Percentiles rank a stretch among this genome's conserved stretches.
Evolutionary conservation across 1,139 yeast genomes (phyloP).

Genomic region (Scheffersomyces cryptocercus): DNA sequence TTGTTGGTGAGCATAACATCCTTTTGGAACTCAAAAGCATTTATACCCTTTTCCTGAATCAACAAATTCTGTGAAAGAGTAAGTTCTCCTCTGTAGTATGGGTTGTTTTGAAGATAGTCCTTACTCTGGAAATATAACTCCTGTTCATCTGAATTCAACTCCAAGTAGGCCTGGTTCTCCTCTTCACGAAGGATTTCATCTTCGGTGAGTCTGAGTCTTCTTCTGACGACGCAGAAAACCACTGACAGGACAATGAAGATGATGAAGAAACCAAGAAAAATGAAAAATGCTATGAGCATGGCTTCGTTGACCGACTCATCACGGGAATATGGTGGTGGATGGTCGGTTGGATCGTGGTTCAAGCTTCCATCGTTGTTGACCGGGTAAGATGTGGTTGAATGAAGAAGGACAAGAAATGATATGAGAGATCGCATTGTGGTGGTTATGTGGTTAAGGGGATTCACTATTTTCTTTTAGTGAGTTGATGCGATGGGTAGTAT

Average conservation of each 20-base stretch:
- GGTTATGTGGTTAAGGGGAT: too few species aligned
- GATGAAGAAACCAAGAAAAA: slow-evolving; percentile 4
- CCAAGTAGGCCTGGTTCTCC: slow-evolving; percentile 60
- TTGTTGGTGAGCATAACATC: slow-evolving; percentile 62
- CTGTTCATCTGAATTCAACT: slow-evolving; percentile 69
- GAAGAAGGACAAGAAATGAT: too few species aligned
- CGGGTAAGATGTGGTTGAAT: background rate
- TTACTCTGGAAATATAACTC: slow-evolving; percentile 77
- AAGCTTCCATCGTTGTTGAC: background rate
- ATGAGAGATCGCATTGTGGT: too few species aligned
- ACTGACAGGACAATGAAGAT: slow-evolving; percentile 3
- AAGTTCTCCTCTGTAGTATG: slow-evolving; percentile 49
- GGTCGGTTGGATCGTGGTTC: background rate
- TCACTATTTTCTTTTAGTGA: too few species aligned
- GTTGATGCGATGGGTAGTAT: too few species aligned
- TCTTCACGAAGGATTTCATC: slow-evolving; percentile 64
- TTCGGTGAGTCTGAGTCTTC: slow-evolving; percentile 31
- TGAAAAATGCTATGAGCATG: slow-evolving; percentile 3
- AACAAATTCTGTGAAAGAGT: slow-evolving; percentile 53
- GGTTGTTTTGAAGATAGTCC: slow-evolving; percentile 55
- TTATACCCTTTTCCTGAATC: slow-evolving; percentile 89
- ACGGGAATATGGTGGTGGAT: background rate
- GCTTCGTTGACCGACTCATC: background rate
- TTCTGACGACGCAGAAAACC: slow-evolving; percentile 9
- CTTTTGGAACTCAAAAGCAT: slow-evolving; percentile 89